These are phyloP conservation scores for Pistacia atlantica DNA, from an alignment of 345 rosid genomes.

Conservation along the genomic window DNA sequence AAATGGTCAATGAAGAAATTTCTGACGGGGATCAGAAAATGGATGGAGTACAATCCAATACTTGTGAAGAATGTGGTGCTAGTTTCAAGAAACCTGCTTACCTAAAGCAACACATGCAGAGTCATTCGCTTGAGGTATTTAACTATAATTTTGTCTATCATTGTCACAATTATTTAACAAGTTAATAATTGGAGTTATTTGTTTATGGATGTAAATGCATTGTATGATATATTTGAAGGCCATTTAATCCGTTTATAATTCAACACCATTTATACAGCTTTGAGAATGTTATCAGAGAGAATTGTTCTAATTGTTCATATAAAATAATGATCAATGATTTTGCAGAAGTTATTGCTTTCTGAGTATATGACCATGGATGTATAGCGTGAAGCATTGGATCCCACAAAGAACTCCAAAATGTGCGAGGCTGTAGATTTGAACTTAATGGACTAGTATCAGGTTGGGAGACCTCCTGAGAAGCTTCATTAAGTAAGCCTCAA, in stretches of 20 bases:
- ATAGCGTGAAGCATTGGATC: slow-evolving; percentile 99
- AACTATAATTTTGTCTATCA: not conserved
- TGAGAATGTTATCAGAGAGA: not conserved
- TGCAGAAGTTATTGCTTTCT: slow-evolving; percentile 49
- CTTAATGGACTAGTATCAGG: slow-evolving; percentile 98
- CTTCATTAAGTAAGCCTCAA: slow-evolving; percentile 87
- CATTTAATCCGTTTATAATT: not conserved
- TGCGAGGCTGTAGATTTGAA: slow-evolving; percentile 59
- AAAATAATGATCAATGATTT: slow-evolving; percentile 22
- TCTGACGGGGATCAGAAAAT: slow-evolving; percentile 28
- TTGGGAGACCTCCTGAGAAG: slow-evolving; percentile 99
- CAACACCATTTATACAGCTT: not conserved
- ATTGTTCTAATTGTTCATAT: not conserved
- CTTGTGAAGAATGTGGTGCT: slow-evolving; percentile 70
- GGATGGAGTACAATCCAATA: slow-evolving; percentile 25
- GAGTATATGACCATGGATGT: not conserved
- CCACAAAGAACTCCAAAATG: slow-evolving; percentile 99
- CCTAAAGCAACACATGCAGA: slow-evolving; percentile 78
- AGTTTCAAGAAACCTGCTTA: slow-evolving; percentile 80
- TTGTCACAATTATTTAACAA: not conserved
- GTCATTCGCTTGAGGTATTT: slow-evolving; percentile 79
- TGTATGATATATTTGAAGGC: not conserved
- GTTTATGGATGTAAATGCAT: not conserved
- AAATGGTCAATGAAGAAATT: slow-evolving; percentile 43
- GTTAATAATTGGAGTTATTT: not conserved